Percentiles rank a stretch among this genome's conserved stretches.
These are phyloP conservation scores for Phytophthora lateralis DNA, from an alignment of 352 stramenopile species.

Conservation along the genomic window DNA sequence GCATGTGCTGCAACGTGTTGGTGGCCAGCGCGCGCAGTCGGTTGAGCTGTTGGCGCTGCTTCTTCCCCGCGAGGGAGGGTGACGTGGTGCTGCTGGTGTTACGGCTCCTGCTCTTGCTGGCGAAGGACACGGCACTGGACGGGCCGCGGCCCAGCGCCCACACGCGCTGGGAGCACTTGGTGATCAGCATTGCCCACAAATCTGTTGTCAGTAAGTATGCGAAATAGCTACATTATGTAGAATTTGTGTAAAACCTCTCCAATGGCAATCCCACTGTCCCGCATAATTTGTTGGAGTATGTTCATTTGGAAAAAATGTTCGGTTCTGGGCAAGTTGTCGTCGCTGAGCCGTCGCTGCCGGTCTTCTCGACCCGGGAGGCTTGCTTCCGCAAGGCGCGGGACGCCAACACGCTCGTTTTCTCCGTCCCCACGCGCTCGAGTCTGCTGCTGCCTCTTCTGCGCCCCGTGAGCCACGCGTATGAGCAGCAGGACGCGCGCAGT, in stretches of 20 bases:
- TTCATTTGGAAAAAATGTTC: no score
- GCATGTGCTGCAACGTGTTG: conserved; percentile 21
- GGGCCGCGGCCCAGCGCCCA: no score
- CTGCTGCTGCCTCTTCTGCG: conserved; percentile 58
- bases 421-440: conserved; percentile 52
- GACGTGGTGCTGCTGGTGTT: no score
- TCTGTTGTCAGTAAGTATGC: no score
- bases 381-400: conserved; percentile 59
- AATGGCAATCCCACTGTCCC: no score
- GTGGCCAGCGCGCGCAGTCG: conserved; percentile 40
- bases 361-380: conserved; percentile 58
- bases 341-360: conserved; percentile 32
- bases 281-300: no score
- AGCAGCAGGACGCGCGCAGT: conserved; percentile 68
- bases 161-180: background rate
- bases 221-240: no score
- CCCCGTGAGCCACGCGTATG: conserved; percentile 56
- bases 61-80: conserved; percentile 39
- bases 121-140: no score
- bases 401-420: conserved; percentile 63
- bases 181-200: no score
- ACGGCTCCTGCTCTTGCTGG: no score
- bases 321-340: no score
- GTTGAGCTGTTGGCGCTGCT: conserved; percentile 55
- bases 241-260: no score